A percentile compares a stretch with the other conserved stretches of the same genome.
Evolutionary conservation across 805 yeast genomes (phyloP).

Genomic region (Spathaspora gorwiae): DNA sequence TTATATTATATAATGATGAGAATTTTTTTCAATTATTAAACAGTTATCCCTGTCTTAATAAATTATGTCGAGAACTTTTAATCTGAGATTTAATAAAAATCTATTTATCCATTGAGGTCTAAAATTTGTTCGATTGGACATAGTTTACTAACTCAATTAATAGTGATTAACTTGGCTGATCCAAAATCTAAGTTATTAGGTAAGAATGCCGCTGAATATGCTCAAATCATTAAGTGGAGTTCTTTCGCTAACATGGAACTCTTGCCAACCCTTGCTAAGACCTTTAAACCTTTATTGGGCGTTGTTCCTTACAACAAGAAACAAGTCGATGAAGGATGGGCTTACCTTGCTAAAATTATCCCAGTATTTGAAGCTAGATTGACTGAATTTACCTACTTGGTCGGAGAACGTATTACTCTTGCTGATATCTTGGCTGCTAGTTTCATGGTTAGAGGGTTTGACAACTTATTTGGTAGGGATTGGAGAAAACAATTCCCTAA

Average conservation of each 20-base stretch:
- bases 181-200: conserved; percentile 54
- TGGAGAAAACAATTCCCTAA: conserved; percentile 64
- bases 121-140: too few relatives aligned
- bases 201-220: conserved; percentile 57
- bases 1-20: conserved; percentile 49
- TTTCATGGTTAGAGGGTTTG: conserved; percentile 50
- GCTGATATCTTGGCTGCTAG: conserved; percentile 63
- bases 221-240: conserved; percentile 69
- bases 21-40: conserved; percentile 42
- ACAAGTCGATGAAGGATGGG: conserved; percentile 45
- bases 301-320: conserved; percentile 74
- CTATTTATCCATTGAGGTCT: not conserved
- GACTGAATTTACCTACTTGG: conserved; percentile 60
- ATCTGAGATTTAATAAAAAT: conserved; percentile 39
- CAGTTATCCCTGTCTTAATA: conserved; percentile 89
- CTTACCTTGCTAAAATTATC: conserved; percentile 34
- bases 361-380: conserved; percentile 53
- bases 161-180: conserved; percentile 47
- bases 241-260: conserved; percentile 72
- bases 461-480: conserved; percentile 54
- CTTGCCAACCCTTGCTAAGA: conserved; percentile 40
- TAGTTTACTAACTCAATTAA: conserved; percentile 5
- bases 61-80: conserved; percentile 62
- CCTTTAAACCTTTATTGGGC: conserved; percentile 63
- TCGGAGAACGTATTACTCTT: conserved; percentile 49